phyloP scores from a whole-genome alignment of 306 rosid species.

The Lablab purpureus region DNA sequence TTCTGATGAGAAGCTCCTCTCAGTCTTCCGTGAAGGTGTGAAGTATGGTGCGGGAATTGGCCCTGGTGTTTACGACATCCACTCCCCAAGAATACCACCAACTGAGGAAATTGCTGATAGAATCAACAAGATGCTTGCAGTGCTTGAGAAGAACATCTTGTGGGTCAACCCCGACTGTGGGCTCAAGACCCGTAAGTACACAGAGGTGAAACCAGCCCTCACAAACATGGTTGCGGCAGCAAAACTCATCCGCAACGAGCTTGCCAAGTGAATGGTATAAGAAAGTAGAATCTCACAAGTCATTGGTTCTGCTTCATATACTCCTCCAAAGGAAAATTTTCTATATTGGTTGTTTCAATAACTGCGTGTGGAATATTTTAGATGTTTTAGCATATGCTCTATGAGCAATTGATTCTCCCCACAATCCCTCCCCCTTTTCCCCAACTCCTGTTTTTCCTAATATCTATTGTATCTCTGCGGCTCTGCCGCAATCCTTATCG shows the following conservation, averaged over 20 bases:
- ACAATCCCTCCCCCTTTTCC: background rate
- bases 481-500: slow-evolving; percentile 49
- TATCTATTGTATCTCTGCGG: slow-evolving; percentile 59
- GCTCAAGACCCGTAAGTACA: slow-evolving; percentile 89
- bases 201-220: slow-evolving; percentile 90
- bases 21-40: slow-evolving; percentile 98
- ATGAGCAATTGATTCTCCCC: slow-evolving; percentile 47
- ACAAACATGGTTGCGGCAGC: slow-evolving; percentile 83
- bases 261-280: slow-evolving; percentile 67
- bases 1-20: slow-evolving; percentile 88
- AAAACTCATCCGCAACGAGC: slow-evolving; percentile 80
- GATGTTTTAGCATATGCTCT: slow-evolving; percentile 48
- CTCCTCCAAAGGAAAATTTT: background rate
- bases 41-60: slow-evolving; percentile 97
- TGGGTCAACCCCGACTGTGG: slow-evolving; percentile 99
- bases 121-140: slow-evolving; percentile 95
- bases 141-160: slow-evolving; percentile 89
- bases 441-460: slow-evolving; percentile 1
- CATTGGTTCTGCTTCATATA: slow-evolving; percentile 40
- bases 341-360: slow-evolving; percentile 57
- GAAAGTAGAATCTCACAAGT: slow-evolving; percentile 24
- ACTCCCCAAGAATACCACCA: slow-evolving; percentile 94
- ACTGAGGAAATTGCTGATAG: slow-evolving; percentile 92
- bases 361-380: slow-evolving; percentile 58
- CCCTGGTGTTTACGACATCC: slow-evolving; percentile 94